A percentile compares a stretch with the other conserved stretches of the same genome.
Conservation (phyloP, 805 yeast species). For the Saccharomycopsis javanensis region DNA sequence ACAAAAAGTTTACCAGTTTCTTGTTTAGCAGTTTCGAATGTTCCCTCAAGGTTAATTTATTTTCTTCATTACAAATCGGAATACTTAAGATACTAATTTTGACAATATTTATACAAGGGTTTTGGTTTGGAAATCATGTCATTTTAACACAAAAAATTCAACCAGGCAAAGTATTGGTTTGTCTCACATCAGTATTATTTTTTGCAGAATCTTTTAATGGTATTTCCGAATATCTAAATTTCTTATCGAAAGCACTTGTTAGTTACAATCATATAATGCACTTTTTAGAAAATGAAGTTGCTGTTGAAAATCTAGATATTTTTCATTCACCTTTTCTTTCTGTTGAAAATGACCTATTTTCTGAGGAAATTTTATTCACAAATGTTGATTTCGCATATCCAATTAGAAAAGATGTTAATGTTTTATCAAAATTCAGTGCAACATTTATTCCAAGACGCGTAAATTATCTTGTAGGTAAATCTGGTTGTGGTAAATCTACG, state of each 20-base stretch:
- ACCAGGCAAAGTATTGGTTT: conserved; percentile 64
- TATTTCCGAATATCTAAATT: conserved; percentile 46
- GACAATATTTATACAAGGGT: conserved; percentile 79
- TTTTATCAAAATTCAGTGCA: conserved; percentile 40
- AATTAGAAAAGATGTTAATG: conserved; percentile 37
- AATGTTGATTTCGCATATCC: conserved; percentile 59
- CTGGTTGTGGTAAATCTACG: conserved; percentile 94
- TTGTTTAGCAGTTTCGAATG: conserved; percentile 28
- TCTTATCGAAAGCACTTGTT: conserved; percentile 62
- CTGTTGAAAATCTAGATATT: neutral
- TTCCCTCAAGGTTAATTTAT: conserved; percentile 37
- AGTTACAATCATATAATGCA: conserved; percentile 45
- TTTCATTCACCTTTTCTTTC: neutral
- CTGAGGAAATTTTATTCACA: conserved; percentile 33
- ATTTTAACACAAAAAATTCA: conserved; percentile 40
- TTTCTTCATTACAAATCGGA: conserved; percentile 47
- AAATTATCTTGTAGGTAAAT: conserved; percentile 69
- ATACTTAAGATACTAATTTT: conserved; percentile 47
- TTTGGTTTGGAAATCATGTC: conserved; percentile 79
- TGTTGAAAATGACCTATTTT: conserved; percentile 30
- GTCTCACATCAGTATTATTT: conserved; percentile 72
- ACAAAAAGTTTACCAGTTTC: conserved; percentile 29
- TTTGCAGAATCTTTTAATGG: conserved; percentile 53
- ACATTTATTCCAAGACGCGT: conserved; percentile 35
- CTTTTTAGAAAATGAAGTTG: conserved; percentile 21